Base-by-base conservation (phyloP, 177 flowering plant genomes). In the Vitis hybrid region DNA sequence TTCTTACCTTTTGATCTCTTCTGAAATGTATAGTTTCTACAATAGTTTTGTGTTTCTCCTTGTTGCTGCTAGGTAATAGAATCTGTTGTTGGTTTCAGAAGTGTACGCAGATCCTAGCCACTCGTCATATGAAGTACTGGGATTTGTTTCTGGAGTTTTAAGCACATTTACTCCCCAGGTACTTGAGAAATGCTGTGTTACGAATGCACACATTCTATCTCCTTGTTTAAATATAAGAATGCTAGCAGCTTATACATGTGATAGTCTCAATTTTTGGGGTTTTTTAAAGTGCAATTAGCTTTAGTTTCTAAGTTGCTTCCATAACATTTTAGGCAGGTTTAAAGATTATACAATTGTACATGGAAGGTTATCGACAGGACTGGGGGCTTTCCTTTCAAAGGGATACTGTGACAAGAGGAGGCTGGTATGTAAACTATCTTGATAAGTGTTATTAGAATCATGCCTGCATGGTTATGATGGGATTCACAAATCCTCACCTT, bases 281-380 rank as follows among this genome's bases (percentile, higher is more conserved):
- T 54, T 51, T 50, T 14, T 40, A 9, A 11, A 58, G 9, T 68
- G 51, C 34, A 19, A 19, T 8, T 40, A 10, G 58, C 48, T 67
- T 51, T 26, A 51, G 72, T 30, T 13, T 73, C 26, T 51, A n/a
- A 49, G 21, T 68, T 62, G 15, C 45, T 34, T 68, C 66, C 50
- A 15, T 66, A 49, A 68, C 52, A 56, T 67, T 65, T 32, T 75
- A 94, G 97, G 93, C 97, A 63, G 99, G 91, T 68, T 77, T 91
- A 73, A 92, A 91, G 87, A 91, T 94, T 68, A 87, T 94, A 62
- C 86, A 94, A 73, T 78, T 70, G 49, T 94, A 92, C 79, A 83
- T 92, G 88, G 97, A 92, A 83, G 97, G 99, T 40, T 94, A 91
- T 72, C 80, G 99, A 63, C 99, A 92, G 77, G 96, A 94, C 73